Evolutionary conservation across 2,329 filamentous ascomycete species (phyloP).

Genomic region (Aureobasidium sp.): DNA sequence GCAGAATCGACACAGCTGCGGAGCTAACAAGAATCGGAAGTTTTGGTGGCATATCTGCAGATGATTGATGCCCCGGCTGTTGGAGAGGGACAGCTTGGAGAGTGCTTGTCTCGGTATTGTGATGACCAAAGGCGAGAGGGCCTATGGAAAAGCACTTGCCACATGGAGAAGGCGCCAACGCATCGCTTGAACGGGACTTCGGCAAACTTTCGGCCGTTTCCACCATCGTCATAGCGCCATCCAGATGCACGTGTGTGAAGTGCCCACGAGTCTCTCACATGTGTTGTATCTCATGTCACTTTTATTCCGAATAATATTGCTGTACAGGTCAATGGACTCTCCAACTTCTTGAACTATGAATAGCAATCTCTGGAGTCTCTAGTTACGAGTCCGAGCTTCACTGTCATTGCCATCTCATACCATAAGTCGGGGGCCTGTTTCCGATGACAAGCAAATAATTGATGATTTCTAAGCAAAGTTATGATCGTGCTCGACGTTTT

Average conservation of each 20-base stretch:
- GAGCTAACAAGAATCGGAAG: constrained; percentile 15
- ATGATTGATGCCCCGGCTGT: background rate
- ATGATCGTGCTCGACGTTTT: constrained; percentile 1
- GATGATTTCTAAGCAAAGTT: constrained; percentile 12
- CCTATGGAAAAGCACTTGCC: background rate
- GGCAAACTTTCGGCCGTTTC: background rate
- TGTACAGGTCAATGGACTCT: too few relatives aligned
- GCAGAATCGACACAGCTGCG: constrained; percentile 23
- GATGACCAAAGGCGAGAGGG: background rate
- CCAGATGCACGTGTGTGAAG: too few relatives aligned
- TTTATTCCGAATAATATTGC: too few relatives aligned
- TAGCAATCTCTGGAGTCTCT: too few relatives aligned
- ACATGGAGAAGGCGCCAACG: background rate
- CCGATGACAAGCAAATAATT: background rate
- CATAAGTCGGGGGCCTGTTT: background rate
- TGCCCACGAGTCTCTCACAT: background rate
- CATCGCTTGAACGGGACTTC: background rate
- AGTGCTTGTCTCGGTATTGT: background rate
- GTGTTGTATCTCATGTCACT: too few relatives aligned
- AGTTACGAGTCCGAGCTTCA: too few relatives aligned
- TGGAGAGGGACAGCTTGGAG: background rate
- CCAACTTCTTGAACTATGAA: too few relatives aligned
- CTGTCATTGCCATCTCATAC: background rate
- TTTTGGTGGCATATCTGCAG: constrained; percentile 13
- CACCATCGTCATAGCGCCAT: background rate